Percentiles rank a stretch among this genome's conserved stretches.
phyloP scores from a whole-genome alignment of 169 alveolate species.

The Haemoproteus tartakovskyi region DNA sequence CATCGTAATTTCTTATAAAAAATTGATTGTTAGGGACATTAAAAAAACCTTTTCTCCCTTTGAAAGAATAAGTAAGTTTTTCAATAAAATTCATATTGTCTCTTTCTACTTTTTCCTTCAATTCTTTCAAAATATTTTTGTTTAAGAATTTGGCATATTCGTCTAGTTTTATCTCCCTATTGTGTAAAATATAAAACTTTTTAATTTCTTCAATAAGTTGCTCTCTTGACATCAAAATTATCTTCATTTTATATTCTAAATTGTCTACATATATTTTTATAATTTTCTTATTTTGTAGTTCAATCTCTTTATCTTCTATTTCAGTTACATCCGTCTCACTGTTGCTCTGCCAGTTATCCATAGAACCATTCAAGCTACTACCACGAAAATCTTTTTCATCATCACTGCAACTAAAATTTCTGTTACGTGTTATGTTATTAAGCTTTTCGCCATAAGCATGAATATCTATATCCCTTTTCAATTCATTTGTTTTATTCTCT shows the following conservation, averaged over 20 bases:
- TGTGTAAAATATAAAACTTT: slow-evolving; percentile 46
- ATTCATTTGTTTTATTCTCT: too few species aligned
- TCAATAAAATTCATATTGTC: slow-evolving; percentile 2
- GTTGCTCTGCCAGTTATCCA: too few species aligned
- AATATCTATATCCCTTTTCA: too few species aligned
- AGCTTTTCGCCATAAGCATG: too few species aligned
- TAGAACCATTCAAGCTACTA: too few species aligned
- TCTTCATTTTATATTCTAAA: slow-evolving; percentile 45
- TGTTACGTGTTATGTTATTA: too few species aligned
- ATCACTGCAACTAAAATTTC: too few species aligned
- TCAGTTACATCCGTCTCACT: too few species aligned
- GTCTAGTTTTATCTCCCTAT: slow-evolving; percentile 15
- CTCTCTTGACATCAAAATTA: slow-evolving; percentile 38
- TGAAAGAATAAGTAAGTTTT: background rate
- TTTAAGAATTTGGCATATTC: slow-evolving; percentile 36
- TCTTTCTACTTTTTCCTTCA: slow-evolving; percentile 9
- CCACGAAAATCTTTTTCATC: too few species aligned
- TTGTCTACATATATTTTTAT: slow-evolving; percentile 30
- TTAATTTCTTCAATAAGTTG: slow-evolving; percentile 40
- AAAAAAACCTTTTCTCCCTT: slow-evolving; percentile 17
- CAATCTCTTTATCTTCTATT: background rate
- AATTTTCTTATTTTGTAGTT: slow-evolving; percentile 1
- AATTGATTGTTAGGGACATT: slow-evolving; percentile 40
- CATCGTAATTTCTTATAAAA: slow-evolving; percentile 26
- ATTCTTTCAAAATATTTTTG: slow-evolving; percentile 10